Base-by-base conservation (phyloP, 179 eudicot species). In the Actinidia polygama region DNA sequence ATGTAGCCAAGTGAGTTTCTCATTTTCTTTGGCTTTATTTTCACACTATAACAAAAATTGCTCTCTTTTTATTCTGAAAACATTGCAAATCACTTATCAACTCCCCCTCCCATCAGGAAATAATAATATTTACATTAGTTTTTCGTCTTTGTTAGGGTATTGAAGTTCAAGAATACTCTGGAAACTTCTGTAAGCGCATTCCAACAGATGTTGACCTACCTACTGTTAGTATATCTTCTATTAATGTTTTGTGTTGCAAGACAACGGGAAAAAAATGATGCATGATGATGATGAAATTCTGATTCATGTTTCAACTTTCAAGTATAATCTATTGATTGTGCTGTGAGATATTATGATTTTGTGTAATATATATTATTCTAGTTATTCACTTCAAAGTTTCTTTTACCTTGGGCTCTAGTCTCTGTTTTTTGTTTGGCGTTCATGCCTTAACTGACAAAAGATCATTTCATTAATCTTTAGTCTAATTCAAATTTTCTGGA, bases 191-290 rank as follows among this genome's bases (percentile, higher is more conserved):
- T 87, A 95, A 87, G 83, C 98, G 97, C 85, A 95, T 92, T 76
- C 98, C 99, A 58, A 94, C 99, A 8, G 99, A 95, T 83, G 98
- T 95, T 61, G 99, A 95, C 85, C 94, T 95, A 77, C 98, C 99
- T 55, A 92, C 93, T 82, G 99, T 94, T 58, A 85, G 93, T 88
- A 53, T 49, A 78, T 69, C 21, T 71, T 73, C 59, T 64, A 19
- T 59, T 30, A 30, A 30, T 30, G 36, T 30, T 30, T 30, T 30
- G 36, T 30, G 36, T 30, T 30, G 36, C 36, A 30, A 30, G 36
- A 30, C 36, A 30, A 30, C 2, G 36, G 36, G 36, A 2, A 2
- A 30, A 30, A 30, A 30, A 30, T 30, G 36, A 30, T 2, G 36
- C 36, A 30, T 30, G 36, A 0, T 30, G 36, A 30, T 0, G 36